Percentiles rank a stretch among this genome's conserved stretches.
Conservation (phyloP, 2,329 filamentous ascomycete genomes). For the Aspergillus texensis region DNA sequence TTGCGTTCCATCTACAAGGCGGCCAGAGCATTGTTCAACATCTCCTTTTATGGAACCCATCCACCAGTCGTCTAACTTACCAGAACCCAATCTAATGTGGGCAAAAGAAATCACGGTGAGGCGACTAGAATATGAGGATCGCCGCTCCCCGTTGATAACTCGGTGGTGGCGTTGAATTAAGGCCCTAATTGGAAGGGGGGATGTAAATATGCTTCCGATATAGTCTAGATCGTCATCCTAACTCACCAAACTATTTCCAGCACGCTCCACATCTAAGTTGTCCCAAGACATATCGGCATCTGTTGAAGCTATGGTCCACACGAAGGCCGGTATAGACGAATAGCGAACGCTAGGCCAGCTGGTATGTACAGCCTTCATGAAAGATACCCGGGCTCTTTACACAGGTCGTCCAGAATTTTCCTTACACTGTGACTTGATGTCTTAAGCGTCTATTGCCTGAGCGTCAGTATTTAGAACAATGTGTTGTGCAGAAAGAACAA, state of each 20-base stretch:
- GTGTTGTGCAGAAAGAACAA: background rate
- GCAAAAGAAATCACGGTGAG: background rate
- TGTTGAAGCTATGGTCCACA: background rate
- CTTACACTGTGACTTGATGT: no score
- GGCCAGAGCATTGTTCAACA: background rate
- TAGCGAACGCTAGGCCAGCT: background rate
- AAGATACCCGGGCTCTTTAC: no score
- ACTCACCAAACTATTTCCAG: background rate
- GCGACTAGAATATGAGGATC: background rate
- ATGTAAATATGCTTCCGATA: background rate
- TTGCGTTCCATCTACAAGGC: background rate
- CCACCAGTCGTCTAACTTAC: background rate
- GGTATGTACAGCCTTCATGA: background rate
- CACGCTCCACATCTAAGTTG: background rate
- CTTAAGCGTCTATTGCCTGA: background rate
- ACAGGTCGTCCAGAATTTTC: no score
- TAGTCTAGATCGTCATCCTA: background rate
- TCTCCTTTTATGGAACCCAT: background rate
- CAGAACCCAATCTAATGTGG: background rate
- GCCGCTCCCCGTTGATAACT: background rate
- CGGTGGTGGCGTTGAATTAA: background rate
- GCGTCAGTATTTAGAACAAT: background rate
- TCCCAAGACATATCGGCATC: background rate
- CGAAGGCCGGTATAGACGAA: background rate
- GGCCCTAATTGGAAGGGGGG: background rate